A percentile compares a stretch with the other conserved stretches of the same genome.
phyloP scores from a whole-genome alignment of 805 yeast species.

The Nakazawaea ambrosiae region DNA sequence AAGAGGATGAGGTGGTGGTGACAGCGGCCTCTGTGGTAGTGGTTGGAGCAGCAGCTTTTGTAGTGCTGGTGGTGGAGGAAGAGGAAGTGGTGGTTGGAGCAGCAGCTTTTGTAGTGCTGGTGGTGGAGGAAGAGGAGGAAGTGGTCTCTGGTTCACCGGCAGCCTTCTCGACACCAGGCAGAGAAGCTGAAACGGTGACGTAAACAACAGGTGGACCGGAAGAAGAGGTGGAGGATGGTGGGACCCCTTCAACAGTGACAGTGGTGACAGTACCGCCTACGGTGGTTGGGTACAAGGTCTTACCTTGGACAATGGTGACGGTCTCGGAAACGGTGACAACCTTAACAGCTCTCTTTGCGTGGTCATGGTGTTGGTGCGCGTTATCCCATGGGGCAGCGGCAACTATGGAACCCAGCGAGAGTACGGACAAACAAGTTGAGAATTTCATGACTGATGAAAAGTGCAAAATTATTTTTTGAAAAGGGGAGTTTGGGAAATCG shows the following conservation, averaged over 20 bases:
- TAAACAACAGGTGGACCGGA: slow-evolving; percentile 12
- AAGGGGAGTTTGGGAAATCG: too few species aligned
- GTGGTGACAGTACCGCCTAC: background rate
- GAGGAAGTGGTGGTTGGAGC: slow-evolving; percentile 16
- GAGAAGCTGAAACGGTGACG: slow-evolving; percentile 13
- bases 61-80: slow-evolving; percentile 17
- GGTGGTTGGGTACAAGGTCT: background rate
- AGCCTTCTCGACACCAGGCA: background rate
- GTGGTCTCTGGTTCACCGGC: slow-evolving; percentile 11
- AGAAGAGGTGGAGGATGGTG: slow-evolving; percentile 9
- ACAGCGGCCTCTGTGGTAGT: slow-evolving; percentile 11
- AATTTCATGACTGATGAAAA: too few species aligned
- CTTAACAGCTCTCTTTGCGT: slow-evolving; percentile 3
- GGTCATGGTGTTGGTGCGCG: slow-evolving; percentile 1
- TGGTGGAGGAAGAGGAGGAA: slow-evolving; percentile 16
- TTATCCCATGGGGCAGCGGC: slow-evolving; percentile 3
- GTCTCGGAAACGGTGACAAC: slow-evolving; percentile 3
- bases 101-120: slow-evolving; percentile 16
- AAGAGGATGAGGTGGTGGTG: slow-evolving; percentile 16
- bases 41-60: slow-evolving; percentile 20
- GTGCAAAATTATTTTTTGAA: too few species aligned
- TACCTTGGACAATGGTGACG: slow-evolving; percentile 9
- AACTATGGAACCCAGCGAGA: slow-evolving; percentile 1
- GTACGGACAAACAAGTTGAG: background rate
- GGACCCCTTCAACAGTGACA: slow-evolving; percentile 3